Evolutionary conservation across 352 stramenopile species (phyloP), one percentile per base, ranked within the genome.

Genomic region (Phytophthora europaea): DNA sequence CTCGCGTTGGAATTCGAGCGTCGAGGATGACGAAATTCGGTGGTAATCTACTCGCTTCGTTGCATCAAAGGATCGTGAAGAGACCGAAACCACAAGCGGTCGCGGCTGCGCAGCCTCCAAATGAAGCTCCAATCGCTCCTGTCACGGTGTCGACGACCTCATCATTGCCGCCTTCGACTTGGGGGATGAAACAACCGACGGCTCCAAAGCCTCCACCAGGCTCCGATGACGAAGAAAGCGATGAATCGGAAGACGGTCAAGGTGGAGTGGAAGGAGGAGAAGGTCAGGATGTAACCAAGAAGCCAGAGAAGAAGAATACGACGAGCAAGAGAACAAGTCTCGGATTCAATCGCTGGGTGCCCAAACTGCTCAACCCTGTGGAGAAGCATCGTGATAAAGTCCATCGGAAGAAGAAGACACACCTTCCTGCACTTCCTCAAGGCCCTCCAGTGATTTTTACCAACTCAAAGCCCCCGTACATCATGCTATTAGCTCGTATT

Each of bases 301-400:
- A 54, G 26, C 40, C 40, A 1, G 54, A 23, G 3, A 72, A 59
- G 54, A 72, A 70, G 54, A 72, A 70, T n/a, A n/a, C n/a, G 55
- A 69, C 56, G 52, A 72, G n/a, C 26, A 69, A 59, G 40, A 62
- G 31, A 53, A 10, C 16, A 9, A 79, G 70, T 53, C 48, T 69
- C 3, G 73, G 55, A 15, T n/a, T 68, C 12, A 76, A 67, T 45
- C 66, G 60, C 12, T 88, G 80, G 80, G 80, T 88, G 36, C 67
- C 78, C 8, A 85, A 88, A 65, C 58, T 88, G 31, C 71, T 90
- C 0, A 75, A 88, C 28, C 73, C 79, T 31, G 72, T 65, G 15
- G 72, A 76, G 28, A 70, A 76, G 12, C 67, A 73, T 26, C 74
- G 75, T 6, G 79, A 88, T 48, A 72, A 73, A 26, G 72, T 87